Percentiles rank a stretch among this genome's conserved stretches.
Conservation (phyloP, 108 stramenopile species). For the Skeletonema menzelii region DNA sequence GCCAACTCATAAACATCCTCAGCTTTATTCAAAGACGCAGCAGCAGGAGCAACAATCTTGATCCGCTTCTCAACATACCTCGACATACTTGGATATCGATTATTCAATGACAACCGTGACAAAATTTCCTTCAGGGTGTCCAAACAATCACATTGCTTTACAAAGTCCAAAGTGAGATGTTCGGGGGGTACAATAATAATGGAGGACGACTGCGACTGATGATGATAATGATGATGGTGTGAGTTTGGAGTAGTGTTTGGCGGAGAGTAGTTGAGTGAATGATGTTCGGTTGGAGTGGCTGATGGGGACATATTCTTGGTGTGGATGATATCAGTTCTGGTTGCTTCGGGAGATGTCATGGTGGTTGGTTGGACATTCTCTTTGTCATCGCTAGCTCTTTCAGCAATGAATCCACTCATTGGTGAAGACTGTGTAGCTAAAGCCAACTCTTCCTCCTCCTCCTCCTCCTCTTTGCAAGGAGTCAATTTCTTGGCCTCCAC, state of each 20-base stretch:
- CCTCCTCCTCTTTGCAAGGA: neutral
- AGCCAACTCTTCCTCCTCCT: neutral
- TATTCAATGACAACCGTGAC: too few species aligned
- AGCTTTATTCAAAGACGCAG: too few species aligned
- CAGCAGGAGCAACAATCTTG: too few species aligned
- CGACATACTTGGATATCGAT: too few species aligned
- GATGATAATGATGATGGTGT: neutral
- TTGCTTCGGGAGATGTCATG: neutral
- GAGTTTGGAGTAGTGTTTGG: neutral
- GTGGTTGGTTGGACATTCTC: neutral
- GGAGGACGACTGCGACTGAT: too few species aligned
- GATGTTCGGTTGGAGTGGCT: neutral
- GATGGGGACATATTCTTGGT: neutral
- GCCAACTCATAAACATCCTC: too few species aligned
- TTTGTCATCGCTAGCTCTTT: neutral
- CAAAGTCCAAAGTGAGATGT: too few species aligned
- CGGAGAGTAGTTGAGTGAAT: neutral
- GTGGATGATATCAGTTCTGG: neutral
- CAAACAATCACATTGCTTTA: too few species aligned
- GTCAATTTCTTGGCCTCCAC: neutral
- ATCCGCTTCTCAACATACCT: too few species aligned
- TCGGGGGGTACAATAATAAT: too few species aligned
- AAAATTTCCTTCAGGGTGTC: too few species aligned
- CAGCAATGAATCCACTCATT: neutral
- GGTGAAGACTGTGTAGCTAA: neutral